Evolutionary conservation across 2,329 filamentous ascomycete species (phyloP).

Genomic region (Exophiala sideris): DNA sequence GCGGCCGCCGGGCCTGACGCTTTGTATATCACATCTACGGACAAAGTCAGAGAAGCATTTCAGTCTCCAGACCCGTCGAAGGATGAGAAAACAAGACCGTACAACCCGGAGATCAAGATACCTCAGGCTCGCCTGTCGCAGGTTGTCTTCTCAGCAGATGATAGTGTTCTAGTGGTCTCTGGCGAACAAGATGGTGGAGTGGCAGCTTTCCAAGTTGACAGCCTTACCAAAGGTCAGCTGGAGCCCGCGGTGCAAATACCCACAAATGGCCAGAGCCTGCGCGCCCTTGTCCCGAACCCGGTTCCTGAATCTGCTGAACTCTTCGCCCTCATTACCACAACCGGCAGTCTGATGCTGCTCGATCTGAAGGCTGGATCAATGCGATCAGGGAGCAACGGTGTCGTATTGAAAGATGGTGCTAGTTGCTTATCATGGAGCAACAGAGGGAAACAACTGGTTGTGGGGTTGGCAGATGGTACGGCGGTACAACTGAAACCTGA

Average conservation of each 20-base stretch:
- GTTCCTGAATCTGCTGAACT: slow-evolving; percentile 62
- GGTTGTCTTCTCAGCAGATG: slow-evolving; percentile 85
- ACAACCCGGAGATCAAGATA: slow-evolving; percentile 70
- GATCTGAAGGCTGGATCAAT: slow-evolving; percentile 68
- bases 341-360: slow-evolving; percentile 79
- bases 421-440: slow-evolving; percentile 88
- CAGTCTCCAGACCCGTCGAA: slow-evolving; percentile 30
- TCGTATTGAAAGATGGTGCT: slow-evolving; percentile 68
- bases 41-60: slow-evolving; percentile 74
- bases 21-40: slow-evolving; percentile 72
- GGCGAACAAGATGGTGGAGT: slow-evolving; percentile 78
- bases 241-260: slow-evolving; percentile 70
- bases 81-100: slow-evolving; percentile 57
- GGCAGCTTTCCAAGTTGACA: slow-evolving; percentile 74
- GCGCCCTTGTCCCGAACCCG: slow-evolving; percentile 67
- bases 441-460: slow-evolving; percentile 87
- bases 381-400: slow-evolving; percentile 57
- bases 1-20: slow-evolving; percentile 82
- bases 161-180: slow-evolving; percentile 76
- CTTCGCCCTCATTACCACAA: slow-evolving; percentile 74
- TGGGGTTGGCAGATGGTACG: slow-evolving; percentile 76
- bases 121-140: slow-evolving; percentile 77
- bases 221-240: slow-evolving; percentile 63
- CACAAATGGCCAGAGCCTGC: slow-evolving; percentile 71
- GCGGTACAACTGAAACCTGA: slow-evolving; percentile 79